Evolutionary conservation across 495 filamentous ascomycete species (phyloP).

Genomic region (Haplographium delicatum): DNA sequence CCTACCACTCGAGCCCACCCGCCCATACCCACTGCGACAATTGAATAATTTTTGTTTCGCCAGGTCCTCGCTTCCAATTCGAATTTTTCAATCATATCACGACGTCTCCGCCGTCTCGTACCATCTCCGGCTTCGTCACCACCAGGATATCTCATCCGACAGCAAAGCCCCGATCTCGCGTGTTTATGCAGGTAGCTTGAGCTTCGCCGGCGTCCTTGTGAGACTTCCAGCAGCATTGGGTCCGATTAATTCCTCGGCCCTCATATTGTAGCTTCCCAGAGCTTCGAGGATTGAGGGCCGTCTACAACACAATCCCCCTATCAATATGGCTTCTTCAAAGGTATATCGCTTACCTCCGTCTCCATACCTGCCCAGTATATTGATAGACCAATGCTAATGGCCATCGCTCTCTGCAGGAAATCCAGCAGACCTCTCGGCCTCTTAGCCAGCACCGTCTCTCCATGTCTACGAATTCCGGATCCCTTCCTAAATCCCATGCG

Average conservation of each 20-base stretch:
- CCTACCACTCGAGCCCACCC: conserved; percentile 8
- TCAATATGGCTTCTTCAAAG: conserved; percentile 27
- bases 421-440: conserved; percentile 26
- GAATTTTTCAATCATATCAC: background rate
- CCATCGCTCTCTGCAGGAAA: conserved; percentile 17
- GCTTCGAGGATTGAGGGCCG: conserved; percentile 31
- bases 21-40: conserved; percentile 16
- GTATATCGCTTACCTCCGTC: conserved; percentile 9
- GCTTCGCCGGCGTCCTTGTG: conserved; percentile 14
- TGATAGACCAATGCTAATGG: conserved; percentile 25
- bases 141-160: conserved; percentile 7
- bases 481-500: conserved; percentile 25
- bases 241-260: conserved; percentile 20
- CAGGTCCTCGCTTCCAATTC: conserved; percentile 10
- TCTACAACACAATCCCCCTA: conserved; percentile 6
- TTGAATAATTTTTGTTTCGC: conserved; percentile 15
- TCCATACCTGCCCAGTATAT: conserved; percentile 11
- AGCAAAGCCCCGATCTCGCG: conserved; percentile 9
- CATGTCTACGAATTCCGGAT: conserved; percentile 20
- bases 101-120: background rate
- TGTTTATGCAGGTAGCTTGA: conserved; percentile 26
- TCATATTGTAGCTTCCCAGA: conserved; percentile 29
- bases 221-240: conserved; percentile 13
- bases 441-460: conserved; percentile 25
- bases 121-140: conserved; percentile 2